Evolutionary conservation across 2,329 filamentous ascomycete species (phyloP).

Genomic region (Thelonectria blattea): DNA sequence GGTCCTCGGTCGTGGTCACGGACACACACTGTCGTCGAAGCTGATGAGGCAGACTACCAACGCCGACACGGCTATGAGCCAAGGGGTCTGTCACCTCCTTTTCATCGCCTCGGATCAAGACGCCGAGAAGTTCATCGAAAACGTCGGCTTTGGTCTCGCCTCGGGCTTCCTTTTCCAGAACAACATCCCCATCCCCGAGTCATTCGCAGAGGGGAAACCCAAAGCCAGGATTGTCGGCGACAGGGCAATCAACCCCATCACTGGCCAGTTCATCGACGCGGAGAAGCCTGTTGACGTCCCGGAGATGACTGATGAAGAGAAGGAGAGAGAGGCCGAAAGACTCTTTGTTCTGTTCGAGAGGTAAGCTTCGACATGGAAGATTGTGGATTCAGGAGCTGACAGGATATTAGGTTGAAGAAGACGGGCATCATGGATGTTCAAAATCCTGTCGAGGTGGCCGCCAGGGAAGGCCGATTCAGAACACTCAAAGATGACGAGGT

Average conservation of each 20-base stretch:
- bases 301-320: conserved; percentile 90
- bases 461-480: conserved; percentile 72
- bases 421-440: conserved; percentile 79
- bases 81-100: conserved; percentile 77
- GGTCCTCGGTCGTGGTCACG: conserved; percentile 79
- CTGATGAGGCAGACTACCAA: conserved; percentile 81
- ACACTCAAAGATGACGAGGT: conserved; percentile 65
- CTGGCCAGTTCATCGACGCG: conserved; percentile 78
- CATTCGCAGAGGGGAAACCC: conserved; percentile 56
- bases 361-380: conserved; percentile 47
- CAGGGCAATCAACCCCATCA: conserved; percentile 77
- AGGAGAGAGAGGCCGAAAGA: conserved; percentile 87
- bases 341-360: conserved; percentile 91
- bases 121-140: conserved; percentile 79
- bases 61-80: conserved; percentile 74
- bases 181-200: conserved; percentile 77
- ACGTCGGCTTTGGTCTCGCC: conserved; percentile 94
- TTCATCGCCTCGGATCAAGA: conserved; percentile 88
- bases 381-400: conserved; percentile 24
- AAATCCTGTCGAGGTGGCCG: conserved; percentile 77
- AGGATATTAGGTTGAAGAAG: conserved; percentile 60
- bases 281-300: conserved; percentile 65
- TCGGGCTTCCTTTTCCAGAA: conserved; percentile 88
- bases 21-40: conserved; percentile 74
- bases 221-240: conserved; percentile 35